Evolutionary conservation across 768 basidiomycete genomes (phyloP).

Genomic region (Sistotremastrum suecicum): DNA sequence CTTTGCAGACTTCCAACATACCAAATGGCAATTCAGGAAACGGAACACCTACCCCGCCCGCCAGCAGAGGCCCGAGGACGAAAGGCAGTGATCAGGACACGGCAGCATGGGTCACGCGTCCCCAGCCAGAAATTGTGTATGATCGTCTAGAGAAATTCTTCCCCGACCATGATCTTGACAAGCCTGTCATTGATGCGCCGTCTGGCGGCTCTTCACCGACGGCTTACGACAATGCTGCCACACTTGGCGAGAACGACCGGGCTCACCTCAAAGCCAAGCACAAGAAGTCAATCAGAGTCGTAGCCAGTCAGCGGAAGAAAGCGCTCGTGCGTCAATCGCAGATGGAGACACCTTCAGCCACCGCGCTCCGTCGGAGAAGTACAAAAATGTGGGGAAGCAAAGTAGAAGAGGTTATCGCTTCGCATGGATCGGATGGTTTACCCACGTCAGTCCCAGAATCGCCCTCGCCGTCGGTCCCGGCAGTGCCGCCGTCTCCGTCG

Average conservation of each 20-base stretch:
- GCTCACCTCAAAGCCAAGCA: constrained; percentile 33
- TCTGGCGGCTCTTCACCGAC: constrained; percentile 74
- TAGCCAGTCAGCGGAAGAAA: constrained; percentile 79
- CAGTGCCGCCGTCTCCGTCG: too few species aligned
- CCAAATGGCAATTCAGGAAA: constrained; percentile 9
- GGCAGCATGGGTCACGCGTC: constrained; percentile 76
- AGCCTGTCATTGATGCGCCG: constrained; percentile 81
- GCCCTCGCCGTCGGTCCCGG: constrained; percentile 37
- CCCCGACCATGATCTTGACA: constrained; percentile 90
- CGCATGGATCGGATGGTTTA: constrained; percentile 34
- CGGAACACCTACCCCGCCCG: constrained; percentile 9
- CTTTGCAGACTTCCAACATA: constrained; percentile 24
- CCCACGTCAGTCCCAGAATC: constrained; percentile 37
- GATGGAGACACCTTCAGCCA: constrained; percentile 34
- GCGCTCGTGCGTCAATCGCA: constrained; percentile 57
- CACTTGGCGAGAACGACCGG: constrained; percentile 16
- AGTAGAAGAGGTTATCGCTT: constrained; percentile 84
- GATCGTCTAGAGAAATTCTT: constrained; percentile 91
- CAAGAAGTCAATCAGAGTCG: constrained; percentile 86
- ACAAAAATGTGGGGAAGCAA: constrained; percentile 94
- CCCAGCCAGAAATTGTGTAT: constrained; percentile 84
- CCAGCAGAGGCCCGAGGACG: constrained; percentile 7
- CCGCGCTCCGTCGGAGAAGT: constrained; percentile 61
- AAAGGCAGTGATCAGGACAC: constrained; percentile 17
- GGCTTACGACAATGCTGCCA: constrained; percentile 32